Base-by-base conservation (phyloP, 208 protist genomes). In the Trypanosomatidae sp. region DNA sequence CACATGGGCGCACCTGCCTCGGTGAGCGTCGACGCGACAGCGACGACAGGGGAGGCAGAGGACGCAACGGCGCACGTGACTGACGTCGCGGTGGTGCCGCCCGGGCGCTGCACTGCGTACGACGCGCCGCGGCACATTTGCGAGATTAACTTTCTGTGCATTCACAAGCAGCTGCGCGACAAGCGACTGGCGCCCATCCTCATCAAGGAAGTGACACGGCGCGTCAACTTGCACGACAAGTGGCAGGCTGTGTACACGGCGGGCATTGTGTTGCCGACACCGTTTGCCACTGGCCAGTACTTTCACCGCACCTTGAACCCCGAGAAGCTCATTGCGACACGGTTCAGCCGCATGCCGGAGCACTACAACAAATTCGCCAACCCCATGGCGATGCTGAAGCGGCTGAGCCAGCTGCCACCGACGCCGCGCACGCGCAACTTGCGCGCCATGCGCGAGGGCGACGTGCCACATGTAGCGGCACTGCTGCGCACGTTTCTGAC, bases 81-180 rank as follows among this genome's bases (percentile, higher is more conserved):
- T 33, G 33, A 33, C 16, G 53, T 33, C n/a, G 42, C 19, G 6
- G 24, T 35, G n/a, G n/a, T 35, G 44, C 5, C 11, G 18, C 4
- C 18, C 11, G 32, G 27, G 37, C 19, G 18, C 39, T 15, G 38
- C 50, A 45, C 47, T 0, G 49, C 41, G 46, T 64, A 74, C 48
- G 41, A 64, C 16, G 66, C 53, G 21, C 70, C 73, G 27, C 79
- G 74, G 7, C 55, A 48, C 24, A 97, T 98, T 57, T 97, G 97
- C 33, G 97, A 99, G 55, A 99, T 99, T 49, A 99, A 99, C 63
- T 99, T 99, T 57, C 79, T 99, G 0, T 99, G 98, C 57, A 94
- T 99, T 5, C 97, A 99, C 69, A 99, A 99, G 74, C 82, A 89
- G 41, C 72, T 99, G 16, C 83, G 98, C 13, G 61, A 76, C 13